Base-by-base conservation (phyloP, 2,329 filamentous ascomycete species). In the Penicillium sp. region DNA sequence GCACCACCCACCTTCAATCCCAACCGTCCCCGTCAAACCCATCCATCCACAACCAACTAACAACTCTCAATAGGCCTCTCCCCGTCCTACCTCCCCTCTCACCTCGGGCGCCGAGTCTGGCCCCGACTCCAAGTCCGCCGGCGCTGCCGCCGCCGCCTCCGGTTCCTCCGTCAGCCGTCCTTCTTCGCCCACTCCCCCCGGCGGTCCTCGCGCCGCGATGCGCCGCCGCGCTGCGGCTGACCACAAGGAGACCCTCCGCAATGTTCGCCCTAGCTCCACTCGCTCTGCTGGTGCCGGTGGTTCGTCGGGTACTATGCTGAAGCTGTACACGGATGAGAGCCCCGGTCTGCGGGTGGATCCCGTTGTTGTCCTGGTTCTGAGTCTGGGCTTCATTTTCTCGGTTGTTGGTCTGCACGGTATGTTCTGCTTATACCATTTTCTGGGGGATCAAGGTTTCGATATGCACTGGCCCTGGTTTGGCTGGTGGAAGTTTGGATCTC, bases 301-400 rank as follows among this genome's bases (percentile, higher is more conserved):
- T 61, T 97, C 91, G 73, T 96, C 89, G 75, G 96, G 91, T 79
- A 99, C 94, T 46, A 99, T 99, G 94, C 82, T 99, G 80, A 93
- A 92, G 77, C 87, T 99, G 37, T 99, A 99, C 85, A 99, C 94
- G 52, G 94, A 99, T 72, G 94, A 99, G 81, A 96, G 90, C 61
- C 94, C 94, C 52, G 94, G 94, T 57, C 81, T 99, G 68, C 96
- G 97, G 81, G 94, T 99, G 61, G 94, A 99, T 75, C 94, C 94
- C 18, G 94, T 99, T 54, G 92, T 99, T 61, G 93, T 99, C 60
- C 84, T 99, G 69, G 94, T 97, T 63, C 83, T 99, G 65, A 96
- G 91, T 69, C 85, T 99, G 67, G 94, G 96, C 58, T 99, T 99
- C 78, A 99, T 99, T 77, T 97, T 99, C 80, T 94, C 89, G 70